A percentile compares a stretch with the other conserved stretches of the same genome.
Evolutionary conservation across 148 eudicot genomes (phyloP).

Genomic region (Salicornia ramosissima): DNA sequence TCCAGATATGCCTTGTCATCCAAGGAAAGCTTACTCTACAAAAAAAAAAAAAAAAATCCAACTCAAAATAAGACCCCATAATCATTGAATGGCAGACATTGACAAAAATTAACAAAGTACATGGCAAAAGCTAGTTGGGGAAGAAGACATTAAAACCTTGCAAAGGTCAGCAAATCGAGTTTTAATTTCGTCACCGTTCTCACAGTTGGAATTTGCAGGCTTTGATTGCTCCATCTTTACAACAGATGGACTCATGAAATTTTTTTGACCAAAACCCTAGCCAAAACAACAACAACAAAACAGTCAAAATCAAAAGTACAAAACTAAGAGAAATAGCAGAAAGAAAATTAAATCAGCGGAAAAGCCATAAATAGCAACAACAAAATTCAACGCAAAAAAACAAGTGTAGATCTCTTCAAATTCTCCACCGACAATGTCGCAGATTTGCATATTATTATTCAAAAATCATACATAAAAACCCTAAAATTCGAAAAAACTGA

Average conservation of each 20-base stretch:
- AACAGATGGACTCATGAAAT: conserved; percentile 14
- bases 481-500: neutral
- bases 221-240: conserved; percentile 39
- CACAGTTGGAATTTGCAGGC: conserved; percentile 16
- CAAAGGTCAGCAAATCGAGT: conserved; percentile 62
- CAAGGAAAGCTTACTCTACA: conserved; percentile 51
- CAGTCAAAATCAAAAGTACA: neutral
- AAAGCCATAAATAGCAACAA: neutral
- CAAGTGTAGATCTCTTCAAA: conserved; percentile 3
- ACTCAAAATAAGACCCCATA: neutral
- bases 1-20: conserved; percentile 41
- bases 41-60: conserved; percentile 9
- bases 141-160: conserved; percentile 44
- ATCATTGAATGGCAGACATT: neutral
- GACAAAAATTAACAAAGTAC: neutral
- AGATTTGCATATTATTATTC: neutral
- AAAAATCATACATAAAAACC: conserved; percentile 4
- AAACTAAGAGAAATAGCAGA: neutral
- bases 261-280: conserved; percentile 16
- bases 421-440: conserved; percentile 11
- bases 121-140: neutral
- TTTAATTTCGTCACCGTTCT: conserved; percentile 35
- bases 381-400: neutral
- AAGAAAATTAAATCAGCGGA: neutral
- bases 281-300: neutral